Percentiles rank a stretch among this genome's conserved stretches.
phyloP scores from a whole-genome alignment of 2,329 filamentous ascomycete species.

The Chrysosporium keratinophilum region DNA sequence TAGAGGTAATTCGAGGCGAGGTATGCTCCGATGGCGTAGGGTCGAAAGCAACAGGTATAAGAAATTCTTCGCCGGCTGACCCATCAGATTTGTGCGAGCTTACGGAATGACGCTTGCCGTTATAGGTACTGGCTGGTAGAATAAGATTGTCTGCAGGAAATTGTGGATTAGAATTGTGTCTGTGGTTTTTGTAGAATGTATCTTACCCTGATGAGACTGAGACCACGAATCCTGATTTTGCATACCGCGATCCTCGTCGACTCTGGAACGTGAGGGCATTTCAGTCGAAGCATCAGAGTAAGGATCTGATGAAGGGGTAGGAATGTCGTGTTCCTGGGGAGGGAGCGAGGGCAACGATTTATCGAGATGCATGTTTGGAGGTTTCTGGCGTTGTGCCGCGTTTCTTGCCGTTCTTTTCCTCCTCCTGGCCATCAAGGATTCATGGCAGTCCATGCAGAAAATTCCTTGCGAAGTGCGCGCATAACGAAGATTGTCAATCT shows the following conservation, averaged over 20 bases:
- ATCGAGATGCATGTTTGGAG: conserved; percentile 55
- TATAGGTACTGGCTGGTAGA: conserved; percentile 65
- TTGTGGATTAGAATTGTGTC: background rate
- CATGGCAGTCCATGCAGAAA: conserved; percentile 98
- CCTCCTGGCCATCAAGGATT: conserved; percentile 87
- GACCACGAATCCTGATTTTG: conserved; percentile 22
- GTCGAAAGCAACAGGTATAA: conserved; percentile 66
- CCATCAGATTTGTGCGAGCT: conserved; percentile 47
- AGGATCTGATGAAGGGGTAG: conserved; percentile 38
- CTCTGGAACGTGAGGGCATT: conserved; percentile 17
- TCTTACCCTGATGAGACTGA: conserved; percentile 24
- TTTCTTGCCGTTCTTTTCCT: conserved; percentile 51
- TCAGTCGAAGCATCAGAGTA: conserved; percentile 48
- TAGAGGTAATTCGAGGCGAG: conserved; percentile 45
- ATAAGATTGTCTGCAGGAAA: conserved; percentile 48
- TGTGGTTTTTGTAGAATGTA: conserved; percentile 15
- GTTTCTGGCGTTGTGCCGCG: conserved; percentile 22
- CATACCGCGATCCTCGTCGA: conserved; percentile 17
- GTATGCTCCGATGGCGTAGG: conserved; percentile 51
- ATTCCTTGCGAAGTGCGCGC: conserved; percentile 96
- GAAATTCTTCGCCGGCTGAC: conserved; percentile 56
- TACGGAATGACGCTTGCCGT: conserved; percentile 64
- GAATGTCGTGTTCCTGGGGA: conserved; percentile 52
- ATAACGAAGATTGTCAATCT: conserved; percentile 97
- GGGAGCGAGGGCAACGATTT: conserved; percentile 90